Conservation (phyloP, 1,284 basidiomycete species). For the Mycena sp. region DNA sequence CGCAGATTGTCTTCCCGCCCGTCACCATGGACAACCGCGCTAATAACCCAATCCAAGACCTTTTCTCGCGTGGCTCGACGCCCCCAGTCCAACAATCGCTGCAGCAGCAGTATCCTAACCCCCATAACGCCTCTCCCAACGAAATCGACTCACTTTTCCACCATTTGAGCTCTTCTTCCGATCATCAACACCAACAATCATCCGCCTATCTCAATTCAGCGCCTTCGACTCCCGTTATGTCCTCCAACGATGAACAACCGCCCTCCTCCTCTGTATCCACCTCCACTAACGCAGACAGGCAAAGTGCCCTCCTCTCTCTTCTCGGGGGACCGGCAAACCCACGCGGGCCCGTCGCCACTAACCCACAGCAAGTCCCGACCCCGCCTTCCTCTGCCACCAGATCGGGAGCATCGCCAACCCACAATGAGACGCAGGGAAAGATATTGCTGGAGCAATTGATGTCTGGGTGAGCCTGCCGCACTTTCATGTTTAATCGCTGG, state of each 20-base stretch:
- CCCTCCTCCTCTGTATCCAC: slow-evolving; percentile 49
- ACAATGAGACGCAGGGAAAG: slow-evolving; percentile 75
- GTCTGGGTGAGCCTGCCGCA: slow-evolving; percentile 66
- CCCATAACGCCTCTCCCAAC: slow-evolving; percentile 50
- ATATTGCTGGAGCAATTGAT: slow-evolving; percentile 81
- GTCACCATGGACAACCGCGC: slow-evolving; percentile 49
- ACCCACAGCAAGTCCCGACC: slow-evolving; percentile 66
- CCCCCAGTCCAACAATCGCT: slow-evolving; percentile 56
- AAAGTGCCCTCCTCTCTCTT: slow-evolving; percentile 77
- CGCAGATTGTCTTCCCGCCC: slow-evolving; percentile 24
- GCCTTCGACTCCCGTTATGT: slow-evolving; percentile 60
- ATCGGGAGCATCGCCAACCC: slow-evolving; percentile 61
- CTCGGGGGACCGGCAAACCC: slow-evolving; percentile 56
- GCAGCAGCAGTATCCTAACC: slow-evolving; percentile 29
- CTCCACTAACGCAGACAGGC: slow-evolving; percentile 64
- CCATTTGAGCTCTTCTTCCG: slow-evolving; percentile 49
- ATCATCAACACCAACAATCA: slow-evolving; percentile 28
- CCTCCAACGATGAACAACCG: slow-evolving; percentile 60
- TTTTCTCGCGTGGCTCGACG: slow-evolving; percentile 68
- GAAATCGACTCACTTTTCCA: slow-evolving; percentile 70
- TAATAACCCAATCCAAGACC: slow-evolving; percentile 49
- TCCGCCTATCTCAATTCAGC: slow-evolving; percentile 51
- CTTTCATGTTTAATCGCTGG: slow-evolving; percentile 15
- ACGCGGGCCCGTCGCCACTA: slow-evolving; percentile 37
- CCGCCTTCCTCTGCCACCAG: slow-evolving; percentile 73